A percentile compares a stretch with the other conserved stretches of the same genome.
Conservation (phyloP, 495 filamentous ascomycete species). For the Penicilliopsis zonata region DNA sequence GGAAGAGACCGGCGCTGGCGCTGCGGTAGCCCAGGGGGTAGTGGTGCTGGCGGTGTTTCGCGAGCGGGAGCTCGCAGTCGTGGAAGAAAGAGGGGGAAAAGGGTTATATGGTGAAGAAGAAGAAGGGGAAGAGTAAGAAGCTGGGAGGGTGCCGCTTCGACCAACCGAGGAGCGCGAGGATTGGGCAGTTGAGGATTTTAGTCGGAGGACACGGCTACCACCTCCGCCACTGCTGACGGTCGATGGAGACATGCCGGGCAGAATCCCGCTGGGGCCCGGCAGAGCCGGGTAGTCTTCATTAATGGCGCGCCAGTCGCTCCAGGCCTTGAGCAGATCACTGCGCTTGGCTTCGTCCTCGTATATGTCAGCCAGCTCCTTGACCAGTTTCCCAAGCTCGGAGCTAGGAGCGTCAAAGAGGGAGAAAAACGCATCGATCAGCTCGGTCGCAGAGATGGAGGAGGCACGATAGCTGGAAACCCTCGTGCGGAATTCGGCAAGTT, state of each 20-base stretch:
- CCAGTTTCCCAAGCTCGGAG: conserved; percentile 70
- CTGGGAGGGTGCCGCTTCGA: conserved; percentile 25
- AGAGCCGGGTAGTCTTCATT: conserved; percentile 94
- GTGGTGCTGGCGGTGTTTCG: conserved; percentile 17
- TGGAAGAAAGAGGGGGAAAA: conserved; percentile 35
- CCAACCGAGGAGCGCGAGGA: conserved; percentile 51
- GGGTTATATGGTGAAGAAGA: conserved; percentile 21
- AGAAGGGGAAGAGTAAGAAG: conserved; percentile 14
- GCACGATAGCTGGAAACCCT: conserved; percentile 64
- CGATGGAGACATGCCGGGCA: conserved; percentile 32
- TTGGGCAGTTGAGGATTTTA: conserved; percentile 69
- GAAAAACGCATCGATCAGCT: conserved; percentile 72
- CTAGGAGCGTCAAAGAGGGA: conserved; percentile 72
- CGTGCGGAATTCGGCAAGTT: conserved; percentile 63
- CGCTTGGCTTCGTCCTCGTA: conserved; percentile 73
- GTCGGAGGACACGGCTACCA: conserved; percentile 50
- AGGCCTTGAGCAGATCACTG: conserved; percentile 61
- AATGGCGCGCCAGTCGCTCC: conserved; percentile 89
- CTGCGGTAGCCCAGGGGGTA: conserved; percentile 19
- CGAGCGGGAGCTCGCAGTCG: conserved; percentile 24
- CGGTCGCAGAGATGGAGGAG: conserved; percentile 51
- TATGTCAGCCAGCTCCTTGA: conserved; percentile 87
- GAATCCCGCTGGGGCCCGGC: conserved; percentile 53
- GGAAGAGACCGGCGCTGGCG: conserved; percentile 16
- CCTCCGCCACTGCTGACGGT: conserved; percentile 25